Base-by-base conservation (phyloP, 129 eudicot species). In the Pittosporum tobira region DNA sequence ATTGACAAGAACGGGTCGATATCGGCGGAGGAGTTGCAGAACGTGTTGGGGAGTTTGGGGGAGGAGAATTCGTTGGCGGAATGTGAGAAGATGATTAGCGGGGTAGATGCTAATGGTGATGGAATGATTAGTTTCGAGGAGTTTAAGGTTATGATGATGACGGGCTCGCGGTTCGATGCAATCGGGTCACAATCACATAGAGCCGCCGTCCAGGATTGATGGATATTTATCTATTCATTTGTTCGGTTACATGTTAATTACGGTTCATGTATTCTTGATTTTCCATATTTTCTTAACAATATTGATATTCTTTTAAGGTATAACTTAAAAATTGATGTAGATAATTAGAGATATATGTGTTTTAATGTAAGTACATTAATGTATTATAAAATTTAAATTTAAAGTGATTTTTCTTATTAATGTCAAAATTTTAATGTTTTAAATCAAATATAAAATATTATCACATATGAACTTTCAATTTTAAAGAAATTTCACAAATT, bases 111-210 rank as follows among this genome's bases (percentile, higher is more conserved):
- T 10, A 75, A 84, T 43, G 94, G 94, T 5, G 80, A 77, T 16
- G 94, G 94, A 0, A 71, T 72, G 74, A 84, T 84, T 6, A 68
- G 65, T 47, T 84, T 84, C 40, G 95, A 87, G 23, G 95, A 87
- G 62, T 87, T 87, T 57, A 82, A 67, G 78, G 88, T 71, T 21
- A 87, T 87, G 95, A 87, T 87, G 95, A 77, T 73, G 48, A 74
- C 0, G 49, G 95, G 95, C 4, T 63, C 81, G 16, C 61, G 75
- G 9, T 70, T 79, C 13, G 85, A 85, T 65, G 49, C 51, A 6
- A 31, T 48, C 51, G 73, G 50, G 4, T 69, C 71, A 10, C 48
- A 40, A n/a, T 55, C 64, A 9, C 26, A 55, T 34, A 42, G 62
- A 26, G 43, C 38, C 16, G 56, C 26, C 48, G 40, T 67, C 61